phyloP scores from a whole-genome alignment of 192 early-diverging fungal species.

The Phlyctochytrium arcticum region DNA sequence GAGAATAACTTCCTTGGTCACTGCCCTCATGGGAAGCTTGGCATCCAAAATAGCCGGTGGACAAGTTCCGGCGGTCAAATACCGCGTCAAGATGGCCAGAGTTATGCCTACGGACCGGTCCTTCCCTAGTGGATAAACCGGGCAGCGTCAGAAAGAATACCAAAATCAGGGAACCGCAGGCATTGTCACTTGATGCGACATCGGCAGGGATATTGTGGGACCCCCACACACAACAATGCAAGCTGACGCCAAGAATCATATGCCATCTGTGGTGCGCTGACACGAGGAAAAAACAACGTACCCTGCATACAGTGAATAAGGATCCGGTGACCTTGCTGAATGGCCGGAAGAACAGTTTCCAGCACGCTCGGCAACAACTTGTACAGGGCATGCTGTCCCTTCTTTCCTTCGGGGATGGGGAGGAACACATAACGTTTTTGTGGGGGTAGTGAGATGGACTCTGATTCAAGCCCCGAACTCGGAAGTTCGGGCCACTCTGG shows the following conservation, averaged over 20 bases:
- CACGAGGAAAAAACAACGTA: too few species aligned
- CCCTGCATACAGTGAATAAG: conserved; percentile 81
- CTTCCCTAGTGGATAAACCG: conserved; percentile 57
- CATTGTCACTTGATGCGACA: too few species aligned
- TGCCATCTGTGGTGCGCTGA: too few species aligned
- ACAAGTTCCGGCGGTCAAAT: conserved; percentile 1
- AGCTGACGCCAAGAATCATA: neutral
- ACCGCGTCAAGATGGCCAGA: conserved; percentile 55
- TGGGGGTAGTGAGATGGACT: neutral
- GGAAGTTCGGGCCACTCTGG: conserved; percentile 42
- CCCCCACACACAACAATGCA: conserved; percentile 1
- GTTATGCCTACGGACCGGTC: conserved; percentile 79
- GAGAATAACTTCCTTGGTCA: conserved; percentile 62
- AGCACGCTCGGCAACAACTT: conserved; percentile 56
- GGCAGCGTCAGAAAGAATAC: neutral
- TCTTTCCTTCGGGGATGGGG: conserved; percentile 84
- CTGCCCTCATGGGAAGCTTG: conserved; percentile 3
- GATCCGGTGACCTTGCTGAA: conserved; percentile 39
- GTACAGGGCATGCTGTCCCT: conserved; percentile 65
- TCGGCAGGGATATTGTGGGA: too few species aligned
- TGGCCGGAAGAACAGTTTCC: conserved; percentile 32
- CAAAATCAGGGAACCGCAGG: too few species aligned
- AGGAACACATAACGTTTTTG: conserved; percentile 58
- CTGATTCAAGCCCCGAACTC: neutral
- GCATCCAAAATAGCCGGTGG: neutral